Evolutionary conservation across 176 grass and related monocot species (phyloP).

Genomic region (Puya raimondii): DNA sequence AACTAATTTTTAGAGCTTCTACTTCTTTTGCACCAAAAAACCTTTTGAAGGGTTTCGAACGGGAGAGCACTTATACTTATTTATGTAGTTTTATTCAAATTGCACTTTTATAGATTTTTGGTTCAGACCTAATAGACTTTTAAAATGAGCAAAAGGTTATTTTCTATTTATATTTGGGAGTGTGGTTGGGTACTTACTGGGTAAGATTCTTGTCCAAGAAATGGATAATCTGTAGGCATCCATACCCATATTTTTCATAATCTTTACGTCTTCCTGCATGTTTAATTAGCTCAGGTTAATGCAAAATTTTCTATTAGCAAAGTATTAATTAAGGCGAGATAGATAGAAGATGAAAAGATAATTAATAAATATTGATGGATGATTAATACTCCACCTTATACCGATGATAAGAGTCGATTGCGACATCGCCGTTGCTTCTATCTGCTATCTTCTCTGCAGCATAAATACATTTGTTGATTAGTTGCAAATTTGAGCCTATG

Average conservation of each 20-base stretch:
- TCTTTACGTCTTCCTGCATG: constrained; percentile 38
- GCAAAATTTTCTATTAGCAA: neutral
- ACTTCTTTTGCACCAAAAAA: no score
- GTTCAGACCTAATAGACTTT: no score
- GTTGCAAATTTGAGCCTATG: no score
- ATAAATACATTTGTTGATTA: neutral
- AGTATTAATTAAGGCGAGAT: neutral
- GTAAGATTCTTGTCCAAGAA: constrained; percentile 52
- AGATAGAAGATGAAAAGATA: neutral
- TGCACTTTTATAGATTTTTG: no score
- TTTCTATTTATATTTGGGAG: no score
- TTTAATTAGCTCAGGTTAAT: no score
- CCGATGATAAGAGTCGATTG: constrained; percentile 46
- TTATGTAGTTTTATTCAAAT: no score
- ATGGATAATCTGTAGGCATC: constrained; percentile 52
- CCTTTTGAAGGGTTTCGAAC: no score
- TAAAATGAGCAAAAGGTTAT: neutral
- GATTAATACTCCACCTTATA: constrained; percentile 36
- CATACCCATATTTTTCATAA: constrained; percentile 50
- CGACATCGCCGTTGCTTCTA: constrained; percentile 44
- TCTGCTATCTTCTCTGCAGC: constrained; percentile 43
- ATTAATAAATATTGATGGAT: neutral
- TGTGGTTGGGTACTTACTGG: constrained; percentile 23
- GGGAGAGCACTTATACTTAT: no score
- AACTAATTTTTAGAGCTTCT: neutral